Conservation (phyloP, 176 grass and related monocot species). For the Alloteropsis semialata region DNA sequence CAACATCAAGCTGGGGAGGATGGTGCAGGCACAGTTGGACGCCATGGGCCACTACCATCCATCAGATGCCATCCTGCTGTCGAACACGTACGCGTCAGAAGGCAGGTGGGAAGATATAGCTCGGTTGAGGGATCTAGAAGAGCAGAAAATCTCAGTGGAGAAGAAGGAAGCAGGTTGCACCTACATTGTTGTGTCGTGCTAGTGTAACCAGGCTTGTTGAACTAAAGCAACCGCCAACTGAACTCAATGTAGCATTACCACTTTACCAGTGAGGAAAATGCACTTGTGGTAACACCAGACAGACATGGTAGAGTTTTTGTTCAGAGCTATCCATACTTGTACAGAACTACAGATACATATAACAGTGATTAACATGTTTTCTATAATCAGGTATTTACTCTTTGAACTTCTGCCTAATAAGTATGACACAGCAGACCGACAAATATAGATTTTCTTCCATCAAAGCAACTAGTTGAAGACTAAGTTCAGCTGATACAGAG, state of each 20-base stretch:
- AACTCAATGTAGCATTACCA: not conserved
- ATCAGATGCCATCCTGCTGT: constrained; percentile 57
- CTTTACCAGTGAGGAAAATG: not conserved
- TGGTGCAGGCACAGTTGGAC: constrained; percentile 22
- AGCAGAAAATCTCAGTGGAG: constrained; percentile 11
- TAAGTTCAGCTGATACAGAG: constrained; percentile 1
- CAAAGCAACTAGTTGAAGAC: not conserved
- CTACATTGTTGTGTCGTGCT: constrained; percentile 17
- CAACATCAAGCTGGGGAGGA: constrained; percentile 45
- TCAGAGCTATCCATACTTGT: not conserved
- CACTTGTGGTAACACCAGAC: no score
- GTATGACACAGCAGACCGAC: not conserved
- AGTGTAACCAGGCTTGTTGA: not conserved
- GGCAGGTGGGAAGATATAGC: constrained; percentile 44
- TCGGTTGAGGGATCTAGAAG: constrained; percentile 25
- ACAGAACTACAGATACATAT: not conserved
- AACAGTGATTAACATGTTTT: not conserved
- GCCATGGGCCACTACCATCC: constrained; percentile 44
- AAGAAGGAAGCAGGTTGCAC: constrained; percentile 59
- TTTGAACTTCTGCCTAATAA: not conserved
- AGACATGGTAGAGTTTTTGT: no score
- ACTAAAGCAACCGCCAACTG: not conserved
- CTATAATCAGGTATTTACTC: not conserved
- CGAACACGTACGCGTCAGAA: constrained; percentile 43
- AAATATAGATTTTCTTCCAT: not conserved